Evolutionary conservation across 495 filamentous ascomycete genomes (phyloP), one percentile per base, ranked within the genome.

Genomic region (Penicillium antarcticum): DNA sequence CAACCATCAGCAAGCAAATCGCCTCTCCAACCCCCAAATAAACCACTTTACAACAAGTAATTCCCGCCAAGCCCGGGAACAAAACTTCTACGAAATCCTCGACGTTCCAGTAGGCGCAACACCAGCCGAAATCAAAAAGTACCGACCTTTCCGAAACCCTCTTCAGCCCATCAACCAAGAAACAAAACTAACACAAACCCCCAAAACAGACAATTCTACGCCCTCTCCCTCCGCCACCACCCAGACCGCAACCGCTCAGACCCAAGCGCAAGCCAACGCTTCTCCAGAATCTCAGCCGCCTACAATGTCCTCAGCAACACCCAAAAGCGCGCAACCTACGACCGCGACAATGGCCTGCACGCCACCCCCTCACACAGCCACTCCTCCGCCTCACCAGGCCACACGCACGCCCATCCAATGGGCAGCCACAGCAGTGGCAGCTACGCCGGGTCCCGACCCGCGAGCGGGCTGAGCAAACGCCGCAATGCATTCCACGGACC

Each of bases 151-250:
- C 35, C 43, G 41, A 49, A 33, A 8, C 13, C 26, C 13, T 14
- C 17, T 38, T 8, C 46, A 46, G 39, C 36, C 39, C 45, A 42
- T 54, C 45, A 38, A 16, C 47, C 42, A 32, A 41, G 14, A 40
- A 36, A 29, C 38, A 35, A 43, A 5, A 11, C 24, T 42, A 26
- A 45, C 8, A 38, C 48, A 34, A 49, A 51, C 8, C 14, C 9
- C 36, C 38, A 24, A 62, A 62, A 48, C 23, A 67, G 67, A 55
- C 84, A 91, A 77, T 98, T 95, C 81, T 97, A 95, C 80, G 61
- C 75, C 57, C 87, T 98, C 66, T 96, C 91, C 70, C 94, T 96
- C 72, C 69, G 74, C 43, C 87, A 96, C 82, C 94, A 98, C 75
- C 94, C 94, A 12, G 94, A 98, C 81, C 85, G 80, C 70, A 94